Evolutionary conservation across 2,329 filamentous ascomycete genomes (phyloP).

Genomic region (Cladosporium sp.): DNA sequence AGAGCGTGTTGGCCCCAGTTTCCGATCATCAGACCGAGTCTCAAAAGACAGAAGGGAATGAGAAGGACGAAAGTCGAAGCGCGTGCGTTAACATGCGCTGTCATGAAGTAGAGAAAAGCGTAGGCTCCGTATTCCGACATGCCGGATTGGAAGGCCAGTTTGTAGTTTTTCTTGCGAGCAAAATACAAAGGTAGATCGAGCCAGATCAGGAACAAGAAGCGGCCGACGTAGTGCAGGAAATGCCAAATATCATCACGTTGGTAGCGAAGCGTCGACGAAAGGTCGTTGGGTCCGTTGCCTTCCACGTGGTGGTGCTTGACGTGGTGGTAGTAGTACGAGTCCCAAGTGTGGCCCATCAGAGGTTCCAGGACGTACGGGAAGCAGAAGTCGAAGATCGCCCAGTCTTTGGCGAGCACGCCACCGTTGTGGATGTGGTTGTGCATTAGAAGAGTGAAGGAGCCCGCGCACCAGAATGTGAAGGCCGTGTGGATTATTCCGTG

Average conservation of each 20-base stretch:
- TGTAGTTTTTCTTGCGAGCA: slow-evolving; percentile 54
- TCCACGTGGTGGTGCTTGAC: slow-evolving; percentile 84
- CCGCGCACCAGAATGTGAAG: slow-evolving; percentile 65
- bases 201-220: slow-evolving; percentile 72
- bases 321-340: slow-evolving; percentile 80
- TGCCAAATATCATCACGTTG: slow-evolving; percentile 63
- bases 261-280: slow-evolving; percentile 71
- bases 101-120: slow-evolving; percentile 47
- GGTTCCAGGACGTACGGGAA: slow-evolving; percentile 74
- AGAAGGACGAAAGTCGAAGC: slow-evolving; percentile 63
- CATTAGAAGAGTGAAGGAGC: slow-evolving; percentile 74
- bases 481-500: slow-evolving; percentile 63
- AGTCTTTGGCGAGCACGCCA: slow-evolving; percentile 53
- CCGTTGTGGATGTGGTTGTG: slow-evolving; percentile 79
- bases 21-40: slow-evolving; percentile 70
- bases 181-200: slow-evolving; percentile 72
- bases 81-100: slow-evolving; percentile 44
- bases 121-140: slow-evolving; percentile 61
- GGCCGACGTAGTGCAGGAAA: slow-evolving; percentile 67
- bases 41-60: slow-evolving; percentile 61
- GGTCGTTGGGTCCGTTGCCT: slow-evolving; percentile 70
- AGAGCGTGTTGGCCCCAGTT: slow-evolving; percentile 84
- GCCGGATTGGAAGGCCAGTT: slow-evolving; percentile 51
- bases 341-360: slow-evolving; percentile 78
- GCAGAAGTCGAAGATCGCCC: slow-evolving; percentile 53